A percentile compares a stretch with the other conserved stretches of the same genome.
Conservation (phyloP, 2,329 filamentous ascomycete genomes). For the Aspergillus arachidicola region DNA sequence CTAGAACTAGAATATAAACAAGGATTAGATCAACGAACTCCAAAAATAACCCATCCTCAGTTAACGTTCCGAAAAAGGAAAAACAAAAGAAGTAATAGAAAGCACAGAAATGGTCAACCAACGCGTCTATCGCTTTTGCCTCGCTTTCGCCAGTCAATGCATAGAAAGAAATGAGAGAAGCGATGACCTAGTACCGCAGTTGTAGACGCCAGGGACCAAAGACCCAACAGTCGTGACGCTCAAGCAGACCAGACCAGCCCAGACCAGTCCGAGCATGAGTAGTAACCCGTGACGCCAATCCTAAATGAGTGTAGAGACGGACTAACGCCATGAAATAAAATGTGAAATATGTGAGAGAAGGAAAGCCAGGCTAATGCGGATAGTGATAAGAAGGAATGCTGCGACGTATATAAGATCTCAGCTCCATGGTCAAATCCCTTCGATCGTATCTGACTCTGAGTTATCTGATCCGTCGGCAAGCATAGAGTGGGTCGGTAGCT, state of each 20-base stretch:
- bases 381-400: background rate
- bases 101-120: slow-evolving; percentile 5
- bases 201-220: slow-evolving; percentile 10
- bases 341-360: slow-evolving; percentile 4
- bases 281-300: slow-evolving; percentile 5
- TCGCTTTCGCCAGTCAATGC: slow-evolving; percentile 12
- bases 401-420: background rate
- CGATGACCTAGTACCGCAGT: background rate
- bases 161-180: slow-evolving; percentile 8
- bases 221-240: background rate
- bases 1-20: background rate
- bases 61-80: background rate
- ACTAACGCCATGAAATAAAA: slow-evolving; percentile 9
- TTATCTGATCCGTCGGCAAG: slow-evolving; percentile 27
- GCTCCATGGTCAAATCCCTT: slow-evolving; percentile 9
- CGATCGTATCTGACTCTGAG: slow-evolving; percentile 16
- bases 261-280: background rate
- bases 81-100: background rate
- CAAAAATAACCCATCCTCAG: background rate
- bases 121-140: slow-evolving; percentile 17
- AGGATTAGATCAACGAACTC: background rate
- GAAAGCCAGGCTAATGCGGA: background rate
- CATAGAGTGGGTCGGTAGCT: slow-evolving; percentile 27
- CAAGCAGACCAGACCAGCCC: background rate
- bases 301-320: background rate